Percentiles rank a stretch among this genome's conserved stretches.
Evolutionary conservation across 176 grass and related monocot species (phyloP).

Genomic region (Raddia distichophylla): DNA sequence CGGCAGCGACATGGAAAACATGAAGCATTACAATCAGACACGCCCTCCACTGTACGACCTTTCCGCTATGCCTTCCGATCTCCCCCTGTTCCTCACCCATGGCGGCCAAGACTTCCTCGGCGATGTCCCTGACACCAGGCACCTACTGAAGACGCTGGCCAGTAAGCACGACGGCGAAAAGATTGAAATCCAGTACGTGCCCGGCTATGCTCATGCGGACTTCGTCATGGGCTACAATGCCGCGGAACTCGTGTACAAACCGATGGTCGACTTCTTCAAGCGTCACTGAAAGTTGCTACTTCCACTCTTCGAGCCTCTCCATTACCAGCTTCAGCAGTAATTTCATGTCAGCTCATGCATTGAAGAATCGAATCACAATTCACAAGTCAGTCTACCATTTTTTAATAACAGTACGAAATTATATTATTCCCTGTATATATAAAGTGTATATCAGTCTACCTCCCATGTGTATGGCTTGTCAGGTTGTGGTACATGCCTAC

Average conservation of each 20-base stretch:
- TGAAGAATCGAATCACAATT: not conserved
- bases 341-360: not conserved
- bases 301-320: not conserved
- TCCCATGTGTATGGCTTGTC: not conserved
- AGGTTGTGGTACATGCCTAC: not conserved
- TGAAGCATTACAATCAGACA: conserved; percentile 48
- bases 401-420: no score
- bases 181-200: conserved; percentile 42
- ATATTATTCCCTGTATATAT: no score
- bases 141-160: conserved; percentile 36
- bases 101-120: conserved; percentile 51
- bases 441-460: not conserved
- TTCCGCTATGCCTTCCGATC: conserved; percentile 37
- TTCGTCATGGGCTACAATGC: conserved; percentile 52
- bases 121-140: conserved; percentile 44
- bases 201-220: conserved; percentile 46
- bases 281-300: conserved; percentile 31
- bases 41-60: conserved; percentile 43
- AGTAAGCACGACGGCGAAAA: conserved; percentile 29
- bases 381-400: no score
- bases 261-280: conserved; percentile 54
- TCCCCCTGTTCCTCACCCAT: conserved; percentile 51
- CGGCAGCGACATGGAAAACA: conserved; percentile 42
- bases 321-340: not conserved
- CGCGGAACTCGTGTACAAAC: conserved; percentile 35